Evolutionary conservation across 768 basidiomycete species (phyloP), one percentile per base, ranked within the genome.

Genomic region (Pleurotus salmoneostramineus): DNA sequence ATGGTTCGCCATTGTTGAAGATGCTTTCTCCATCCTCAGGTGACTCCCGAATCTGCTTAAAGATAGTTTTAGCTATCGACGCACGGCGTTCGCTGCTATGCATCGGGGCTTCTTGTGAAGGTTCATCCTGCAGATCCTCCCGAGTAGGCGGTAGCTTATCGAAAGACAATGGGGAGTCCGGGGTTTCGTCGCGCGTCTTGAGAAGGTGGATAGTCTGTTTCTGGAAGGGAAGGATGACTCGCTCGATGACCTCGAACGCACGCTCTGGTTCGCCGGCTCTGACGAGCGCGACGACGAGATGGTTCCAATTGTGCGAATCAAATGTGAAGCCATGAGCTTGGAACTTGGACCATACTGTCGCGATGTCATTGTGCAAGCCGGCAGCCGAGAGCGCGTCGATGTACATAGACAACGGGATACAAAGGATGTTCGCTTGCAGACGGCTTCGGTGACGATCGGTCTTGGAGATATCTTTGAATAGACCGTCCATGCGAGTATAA

Each of bases 251-350:
- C 63, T 88, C 84, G 70, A 95, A 94, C 6, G 92, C 93, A 46
- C 87, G 87, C 63, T 88, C 85, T n/a, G 84, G 72, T 65, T 95
- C 83, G 27, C 91, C 92, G 0, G 89, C 91, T 33, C 90, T 85
- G 40, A 93, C 77, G 21, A 95, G 78, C 11, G 86, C 88, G 7
- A 88, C 76, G 27, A 79, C 80, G 31, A 97, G 78, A 64, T 91
- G 85, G 65, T 96, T 97, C 91, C 93, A 98, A 69, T 97, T 98
- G 64, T 89, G 85, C 10, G 89, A 81, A 67, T 95, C 92, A 68
- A 94, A 93, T 10, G 77, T 77, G 63, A 95, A 89, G 1, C 91
- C 91, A 7, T 76, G 70, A 8, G 69, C 62, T 59, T 81, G 80
- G 50, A 91, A 78, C 33, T 74, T 67, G n/a, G 75, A 72, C 95